Evolutionary conservation across 2,329 filamentous ascomycete genomes (phyloP).

Genomic region (Westerdykella ornata): DNA sequence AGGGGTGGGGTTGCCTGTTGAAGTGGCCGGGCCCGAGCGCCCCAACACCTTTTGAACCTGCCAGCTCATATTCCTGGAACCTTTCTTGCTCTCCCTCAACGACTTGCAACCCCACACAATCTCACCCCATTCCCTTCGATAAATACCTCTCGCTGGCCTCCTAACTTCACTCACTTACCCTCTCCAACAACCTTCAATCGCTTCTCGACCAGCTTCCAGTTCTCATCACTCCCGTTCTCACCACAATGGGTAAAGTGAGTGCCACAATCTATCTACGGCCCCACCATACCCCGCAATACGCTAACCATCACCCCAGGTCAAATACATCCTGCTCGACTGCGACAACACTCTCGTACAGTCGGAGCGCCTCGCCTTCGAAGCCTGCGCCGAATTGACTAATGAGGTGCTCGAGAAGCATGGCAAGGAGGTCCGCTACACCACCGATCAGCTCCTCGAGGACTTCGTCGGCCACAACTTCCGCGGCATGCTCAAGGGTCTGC

Average conservation of each 20-base stretch:
- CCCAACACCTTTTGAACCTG: neutral
- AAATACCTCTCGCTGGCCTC: neutral
- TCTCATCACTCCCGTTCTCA: neutral
- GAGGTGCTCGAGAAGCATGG: constrained; percentile 65
- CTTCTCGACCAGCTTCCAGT: too few species aligned
- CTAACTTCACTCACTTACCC: too few species aligned
- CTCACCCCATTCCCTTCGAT: neutral
- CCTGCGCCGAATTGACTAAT: constrained; percentile 83
- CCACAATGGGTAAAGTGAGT: constrained; percentile 1
- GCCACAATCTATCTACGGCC: neutral
- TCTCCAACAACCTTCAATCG: too few species aligned
- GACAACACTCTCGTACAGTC: constrained; percentile 92
- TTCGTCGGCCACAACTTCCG: constrained; percentile 95
- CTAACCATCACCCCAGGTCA: constrained; percentile 30
- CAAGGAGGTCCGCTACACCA: constrained; percentile 65
- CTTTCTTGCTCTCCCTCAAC: neutral
- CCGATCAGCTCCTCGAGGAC: constrained; percentile 69
- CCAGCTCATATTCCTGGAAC: neutral
- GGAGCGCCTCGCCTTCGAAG: constrained; percentile 85
- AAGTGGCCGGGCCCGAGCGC: neutral
- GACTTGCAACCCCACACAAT: neutral
- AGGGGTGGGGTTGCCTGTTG: neutral
- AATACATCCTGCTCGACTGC: constrained; percentile 50
- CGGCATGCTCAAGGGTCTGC: constrained; percentile 74
- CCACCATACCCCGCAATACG: neutral